Conservation (phyloP, 495 filamentous ascomycete species). For the Tetracladium setigerum region DNA sequence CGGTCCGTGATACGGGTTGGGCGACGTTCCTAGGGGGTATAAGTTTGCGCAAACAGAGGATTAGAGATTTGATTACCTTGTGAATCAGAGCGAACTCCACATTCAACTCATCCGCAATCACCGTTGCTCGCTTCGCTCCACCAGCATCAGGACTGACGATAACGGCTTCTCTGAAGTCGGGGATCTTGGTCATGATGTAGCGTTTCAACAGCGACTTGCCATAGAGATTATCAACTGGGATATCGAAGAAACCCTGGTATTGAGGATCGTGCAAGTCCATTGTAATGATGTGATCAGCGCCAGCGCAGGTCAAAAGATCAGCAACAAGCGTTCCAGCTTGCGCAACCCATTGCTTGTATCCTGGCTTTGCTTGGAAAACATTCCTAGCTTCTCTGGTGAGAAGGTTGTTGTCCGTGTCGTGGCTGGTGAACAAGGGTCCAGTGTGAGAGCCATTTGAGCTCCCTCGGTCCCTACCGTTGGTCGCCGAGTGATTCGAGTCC, state of each 20-base stretch:
- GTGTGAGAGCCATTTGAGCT: constrained; percentile 17
- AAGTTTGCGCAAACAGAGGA: constrained; percentile 23
- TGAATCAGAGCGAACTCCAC: constrained; percentile 96
- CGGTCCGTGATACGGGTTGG: constrained; percentile 89
- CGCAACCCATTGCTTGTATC: constrained; percentile 97
- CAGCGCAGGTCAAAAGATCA: constrained; percentile 89
- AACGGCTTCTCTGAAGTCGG: constrained; percentile 78
- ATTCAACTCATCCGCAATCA: constrained; percentile 86
- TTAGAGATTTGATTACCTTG: constrained; percentile 58
- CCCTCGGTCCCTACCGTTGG: constrained; percentile 16
- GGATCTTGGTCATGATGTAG: constrained; percentile 84
- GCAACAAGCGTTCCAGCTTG: constrained; percentile 94
- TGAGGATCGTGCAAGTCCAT: constrained; percentile 98
- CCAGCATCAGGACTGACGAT: constrained; percentile 96
- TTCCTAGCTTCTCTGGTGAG: constrained; percentile 38
- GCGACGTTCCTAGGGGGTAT: constrained; percentile 73
- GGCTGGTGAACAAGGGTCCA: constrained; percentile 35
- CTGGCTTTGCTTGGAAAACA: constrained; percentile 73
- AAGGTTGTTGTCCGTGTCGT: constrained; percentile 50
- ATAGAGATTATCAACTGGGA: constrained; percentile 95
- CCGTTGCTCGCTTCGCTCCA: constrained; percentile 93
- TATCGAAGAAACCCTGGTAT: constrained; percentile 98
- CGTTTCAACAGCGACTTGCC: constrained; percentile 78
- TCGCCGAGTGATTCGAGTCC: constrained; percentile 47
- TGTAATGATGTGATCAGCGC: constrained; percentile 94